A percentile compares a stretch with the other conserved stretches of the same genome.
phyloP scores from a whole-genome alignment of 129 eudicot species.

The Gnaphalium uliginosum region DNA sequence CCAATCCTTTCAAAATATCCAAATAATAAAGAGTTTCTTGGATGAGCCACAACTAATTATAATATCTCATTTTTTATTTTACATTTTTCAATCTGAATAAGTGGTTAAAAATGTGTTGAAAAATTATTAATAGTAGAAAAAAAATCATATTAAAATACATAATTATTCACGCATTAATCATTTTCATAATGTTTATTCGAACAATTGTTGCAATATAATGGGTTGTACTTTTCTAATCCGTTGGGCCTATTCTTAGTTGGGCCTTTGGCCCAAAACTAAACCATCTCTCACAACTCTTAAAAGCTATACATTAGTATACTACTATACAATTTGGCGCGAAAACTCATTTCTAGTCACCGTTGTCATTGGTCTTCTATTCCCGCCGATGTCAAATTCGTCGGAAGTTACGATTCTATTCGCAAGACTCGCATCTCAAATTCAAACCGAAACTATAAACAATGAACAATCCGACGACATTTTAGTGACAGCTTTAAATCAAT shows the following conservation, averaged over 20 bases:
- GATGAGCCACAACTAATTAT: not conserved
- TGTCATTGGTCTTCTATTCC: not conserved
- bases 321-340: conserved; percentile 33
- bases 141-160: too few relatives aligned
- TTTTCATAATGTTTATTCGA: too few relatives aligned
- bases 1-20: not conserved
- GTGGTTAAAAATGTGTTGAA: too few relatives aligned
- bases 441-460: conserved; percentile 15
- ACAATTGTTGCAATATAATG: too few relatives aligned
- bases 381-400: conserved; percentile 47
- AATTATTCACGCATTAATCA: too few relatives aligned
- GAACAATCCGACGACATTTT: conserved; percentile 35
- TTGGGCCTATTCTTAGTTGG: not conserved
- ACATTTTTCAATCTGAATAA: not conserved
- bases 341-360: not conserved
- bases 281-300: not conserved
- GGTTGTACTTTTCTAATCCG: not conserved
- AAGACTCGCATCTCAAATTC: conserved; percentile 46
- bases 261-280: not conserved
- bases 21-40: not conserved
- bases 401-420: conserved; percentile 56
- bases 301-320: not conserved
- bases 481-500: conserved; percentile 45
- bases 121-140: too few relatives aligned
- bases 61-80: not conserved